These are phyloP conservation scores for Suillus americanus DNA, from an alignment of 768 basidiomycete genomes.

Conservation along the genomic window DNA sequence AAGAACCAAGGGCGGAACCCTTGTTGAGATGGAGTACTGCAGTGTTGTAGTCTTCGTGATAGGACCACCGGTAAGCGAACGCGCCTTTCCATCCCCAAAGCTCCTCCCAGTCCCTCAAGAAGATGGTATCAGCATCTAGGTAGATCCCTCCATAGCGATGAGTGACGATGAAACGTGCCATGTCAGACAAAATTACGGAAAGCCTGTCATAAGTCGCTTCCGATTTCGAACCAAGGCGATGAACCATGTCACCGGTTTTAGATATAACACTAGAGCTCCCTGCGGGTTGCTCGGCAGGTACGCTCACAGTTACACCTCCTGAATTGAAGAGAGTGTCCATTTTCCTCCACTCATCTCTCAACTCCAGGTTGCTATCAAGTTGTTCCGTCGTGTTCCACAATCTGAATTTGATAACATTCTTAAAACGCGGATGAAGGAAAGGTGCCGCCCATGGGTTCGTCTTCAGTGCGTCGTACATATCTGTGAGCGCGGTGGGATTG, in stretches of 20 bases:
- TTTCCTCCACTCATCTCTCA: slow-evolving; percentile 84
- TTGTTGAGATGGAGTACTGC: slow-evolving; percentile 89
- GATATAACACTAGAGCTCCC: slow-evolving; percentile 23
- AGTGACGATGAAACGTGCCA: slow-evolving; percentile 94
- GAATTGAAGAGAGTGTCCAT: slow-evolving; percentile 85
- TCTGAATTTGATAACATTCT: slow-evolving; percentile 87
- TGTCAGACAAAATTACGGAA: slow-evolving; percentile 90
- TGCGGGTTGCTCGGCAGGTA: slow-evolving; percentile 33
- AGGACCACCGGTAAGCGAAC: slow-evolving; percentile 95
- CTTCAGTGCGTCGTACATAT: slow-evolving; percentile 82
- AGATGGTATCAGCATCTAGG: slow-evolving; percentile 90
- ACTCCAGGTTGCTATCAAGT: slow-evolving; percentile 81
- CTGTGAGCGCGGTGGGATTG: slow-evolving; percentile 70
- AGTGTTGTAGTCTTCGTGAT: slow-evolving; percentile 89
- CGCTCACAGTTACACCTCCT: slow-evolving; percentile 72
- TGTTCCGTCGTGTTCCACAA: slow-evolving; percentile 98
- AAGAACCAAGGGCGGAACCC: slow-evolving; percentile 83
- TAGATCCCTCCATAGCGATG: slow-evolving; percentile 95
- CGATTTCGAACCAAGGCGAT: slow-evolving; percentile 59
- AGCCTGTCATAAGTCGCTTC: slow-evolving; percentile 71
- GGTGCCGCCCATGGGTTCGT: slow-evolving; percentile 89
- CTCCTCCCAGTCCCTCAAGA: slow-evolving; percentile 95
- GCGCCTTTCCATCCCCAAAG: slow-evolving; percentile 94
- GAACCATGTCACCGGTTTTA: slow-evolving; percentile 14
- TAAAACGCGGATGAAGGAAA: slow-evolving; percentile 86